Evolutionary conservation across 2,329 filamentous ascomycete genomes (phyloP), one percentile per base, ranked within the genome.

Genomic region (Ilyonectria sp.): DNA sequence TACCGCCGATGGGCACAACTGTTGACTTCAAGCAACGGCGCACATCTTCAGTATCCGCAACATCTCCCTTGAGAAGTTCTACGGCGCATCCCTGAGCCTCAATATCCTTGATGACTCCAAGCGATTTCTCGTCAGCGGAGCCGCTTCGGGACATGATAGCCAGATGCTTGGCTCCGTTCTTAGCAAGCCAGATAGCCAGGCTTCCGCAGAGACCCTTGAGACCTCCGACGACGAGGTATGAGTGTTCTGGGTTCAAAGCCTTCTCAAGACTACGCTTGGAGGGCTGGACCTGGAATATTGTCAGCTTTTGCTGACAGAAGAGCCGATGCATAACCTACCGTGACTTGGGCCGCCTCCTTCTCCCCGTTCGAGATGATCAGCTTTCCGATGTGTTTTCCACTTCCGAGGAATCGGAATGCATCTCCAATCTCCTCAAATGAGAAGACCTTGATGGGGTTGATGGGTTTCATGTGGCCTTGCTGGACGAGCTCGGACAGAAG

Each of bases 371-470:
- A 47, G n/a, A 63, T 49, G 21, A 72, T 68, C 15, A 73, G 79
- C 59, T 85, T 85, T 0, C 82, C 83, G 33, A 83, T 79, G 63
- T 84, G 82, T 44, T 72, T 73, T 2, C 81, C 82, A 4, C 71
- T 74, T 54, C 83, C 82, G 75, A 86, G 78, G 19, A 79, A 72
- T 0, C 79, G 71, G 65, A 85, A 82, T 0, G 83, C 82, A 7
- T 80, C 75, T 6, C 75, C 70, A 1, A 82, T 72, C 2, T 80
- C 64, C 1, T 75, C 72, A 5, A 74, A 69, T 8, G 60, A 58
- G 61, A 79, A 74, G 21, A 69, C 50, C 57, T 78, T 74, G 6
- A 67, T 69, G 46, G 55, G 71, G 43, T 43, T 70, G 60, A 73
- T 77, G 19, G 70, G 71, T 43, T 62, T 73, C 50, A 67, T 70